Evolutionary conservation across 805 yeast species (phyloP), one percentile per base, ranked within the genome.

Genomic region (Candida argentea): DNA sequence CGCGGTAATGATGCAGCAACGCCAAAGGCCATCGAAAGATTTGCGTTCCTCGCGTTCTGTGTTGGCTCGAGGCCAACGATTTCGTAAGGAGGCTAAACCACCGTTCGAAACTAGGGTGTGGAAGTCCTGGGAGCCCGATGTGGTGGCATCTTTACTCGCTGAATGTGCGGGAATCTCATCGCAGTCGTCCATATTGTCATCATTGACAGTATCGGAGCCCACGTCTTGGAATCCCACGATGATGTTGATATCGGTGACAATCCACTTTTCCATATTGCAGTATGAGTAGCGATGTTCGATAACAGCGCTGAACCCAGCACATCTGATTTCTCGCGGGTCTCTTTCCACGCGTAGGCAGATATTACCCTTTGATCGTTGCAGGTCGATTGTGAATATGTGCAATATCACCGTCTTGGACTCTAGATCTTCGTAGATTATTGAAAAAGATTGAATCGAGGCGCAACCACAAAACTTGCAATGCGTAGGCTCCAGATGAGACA

Each of bases 401-500:
- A 82, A 57, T 5, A 79, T 73, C 28, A 82, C 50, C 6, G 73
- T 67, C 4, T 65, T 65, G 3, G 65, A 57, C 32, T 72, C 77
- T 15, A 50, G 45, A 36, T 76, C 80, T 14, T 77, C 74, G 50
- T 85, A 85, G 1, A 77, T 76, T 13, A 84, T 59, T 1, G 89
- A 76, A 29, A 85, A 65, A 3, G 87, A 68, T 14, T 73, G 66
- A 22, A 85, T 68, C 0, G 94, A 78, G 0, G 82, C 85, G 57
- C 93, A 79, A 2, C 95, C 95, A 59, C 95, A 85, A 52, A 85
- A 85, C 25, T 80, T 67, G 54, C 95, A 85, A 55, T 85, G 94
- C 1, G 85, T 75, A 5, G 94, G 93, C 39, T 78, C 85, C 24
- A 81, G 77, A 46, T 85, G 94, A 37, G 83, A 73, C 1, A 81